phyloP scores from a whole-genome alignment of 2,329 filamentous ascomycete genomes.

The Sporothrix schenckii region DNA sequence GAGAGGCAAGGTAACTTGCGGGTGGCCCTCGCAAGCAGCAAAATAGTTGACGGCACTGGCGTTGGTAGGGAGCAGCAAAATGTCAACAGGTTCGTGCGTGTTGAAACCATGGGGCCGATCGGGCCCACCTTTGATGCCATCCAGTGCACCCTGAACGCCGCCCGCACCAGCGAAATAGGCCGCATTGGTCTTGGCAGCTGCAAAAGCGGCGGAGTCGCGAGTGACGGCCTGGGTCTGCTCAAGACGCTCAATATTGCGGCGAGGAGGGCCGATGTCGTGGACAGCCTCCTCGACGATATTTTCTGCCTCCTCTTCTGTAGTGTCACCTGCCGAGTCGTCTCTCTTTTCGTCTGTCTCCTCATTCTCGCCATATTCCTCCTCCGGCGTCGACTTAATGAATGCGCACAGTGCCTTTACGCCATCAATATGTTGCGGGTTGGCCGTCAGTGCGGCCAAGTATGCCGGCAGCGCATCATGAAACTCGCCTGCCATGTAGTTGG shows the following conservation, averaged over 20 bases:
- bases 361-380: slow-evolving; percentile 63
- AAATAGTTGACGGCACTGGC: slow-evolving; percentile 59
- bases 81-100: slow-evolving; percentile 52
- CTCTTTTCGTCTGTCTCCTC: slow-evolving; percentile 49
- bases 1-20: slow-evolving; percentile 65
- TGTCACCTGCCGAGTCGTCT: background rate
- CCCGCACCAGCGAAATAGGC: slow-evolving; percentile 55
- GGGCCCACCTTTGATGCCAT: slow-evolving; percentile 7
- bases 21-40: slow-evolving; percentile 59
- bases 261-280: background rate
- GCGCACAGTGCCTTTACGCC: slow-evolving; percentile 54
- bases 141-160: slow-evolving; percentile 57
- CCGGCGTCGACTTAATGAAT: slow-evolving; percentile 57
- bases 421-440: slow-evolving; percentile 60
- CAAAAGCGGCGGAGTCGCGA: slow-evolving; percentile 44
- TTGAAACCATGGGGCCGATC: slow-evolving; percentile 53
- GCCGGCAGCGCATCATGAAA: slow-evolving; percentile 59
- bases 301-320: slow-evolving; percentile 64
- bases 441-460: slow-evolving; percentile 60
- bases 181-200: slow-evolving; percentile 1
- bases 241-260: slow-evolving; percentile 31
- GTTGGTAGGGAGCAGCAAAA: slow-evolving; percentile 61
- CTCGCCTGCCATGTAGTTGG: slow-evolving; percentile 49
- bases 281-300: slow-evolving; percentile 47
- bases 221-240: slow-evolving; percentile 3